A percentile compares a stretch with the other conserved stretches of the same genome.
Evolutionary conservation across 208 protist species (phyloP).

Genomic region (Leishmania tropica): DNA sequence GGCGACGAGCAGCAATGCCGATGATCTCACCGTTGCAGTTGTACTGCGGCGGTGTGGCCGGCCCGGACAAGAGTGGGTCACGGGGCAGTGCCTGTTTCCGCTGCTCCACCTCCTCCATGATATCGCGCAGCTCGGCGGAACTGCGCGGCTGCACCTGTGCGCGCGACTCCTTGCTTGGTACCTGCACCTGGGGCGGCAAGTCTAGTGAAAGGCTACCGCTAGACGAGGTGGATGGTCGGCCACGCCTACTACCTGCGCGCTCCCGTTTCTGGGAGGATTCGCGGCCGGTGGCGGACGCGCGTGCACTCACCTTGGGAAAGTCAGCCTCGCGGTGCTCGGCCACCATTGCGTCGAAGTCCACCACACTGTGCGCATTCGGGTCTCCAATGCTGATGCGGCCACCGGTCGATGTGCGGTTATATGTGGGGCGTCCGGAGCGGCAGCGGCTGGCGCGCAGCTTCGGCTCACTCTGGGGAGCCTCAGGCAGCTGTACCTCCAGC

Average conservation of each 20-base stretch:
- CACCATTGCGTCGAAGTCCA: conserved; percentile 65
- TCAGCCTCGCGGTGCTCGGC: conserved; percentile 62
- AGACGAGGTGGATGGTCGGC: conserved; percentile 24
- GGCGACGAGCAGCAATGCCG: conserved; percentile 75
- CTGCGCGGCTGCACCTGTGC: conserved; percentile 43
- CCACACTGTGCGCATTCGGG: conserved; percentile 44
- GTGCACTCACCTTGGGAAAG: conserved; percentile 50
- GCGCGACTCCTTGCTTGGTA: conserved; percentile 36
- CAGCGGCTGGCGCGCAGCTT: conserved; percentile 22
- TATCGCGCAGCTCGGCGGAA: conserved; percentile 54
- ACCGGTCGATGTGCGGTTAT: conserved; percentile 67
- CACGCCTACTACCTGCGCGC: conserved; percentile 12
- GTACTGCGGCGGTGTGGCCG: conserved; percentile 27
- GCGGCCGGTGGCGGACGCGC: conserved; percentile 9
- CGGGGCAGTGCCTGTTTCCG: conserved; percentile 12
- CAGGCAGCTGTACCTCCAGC: conserved; percentile 71
- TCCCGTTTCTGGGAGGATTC: conserved; percentile 9
- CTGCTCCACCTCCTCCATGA: conserved; percentile 33
- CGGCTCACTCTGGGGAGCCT: conserved; percentile 18
- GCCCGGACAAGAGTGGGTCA: conserved; percentile 23
- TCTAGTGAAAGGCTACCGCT: conserved; percentile 61
- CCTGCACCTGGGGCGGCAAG: conserved; percentile 60
- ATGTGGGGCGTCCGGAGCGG: conserved; percentile 47
- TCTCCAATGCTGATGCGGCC: conserved; percentile 78
- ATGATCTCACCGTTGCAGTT: conserved; percentile 72